These are phyloP conservation scores for Rhipidocladum racemiflorum DNA, from an alignment of 176 grass and related monocot species.

Conservation along the genomic window DNA sequence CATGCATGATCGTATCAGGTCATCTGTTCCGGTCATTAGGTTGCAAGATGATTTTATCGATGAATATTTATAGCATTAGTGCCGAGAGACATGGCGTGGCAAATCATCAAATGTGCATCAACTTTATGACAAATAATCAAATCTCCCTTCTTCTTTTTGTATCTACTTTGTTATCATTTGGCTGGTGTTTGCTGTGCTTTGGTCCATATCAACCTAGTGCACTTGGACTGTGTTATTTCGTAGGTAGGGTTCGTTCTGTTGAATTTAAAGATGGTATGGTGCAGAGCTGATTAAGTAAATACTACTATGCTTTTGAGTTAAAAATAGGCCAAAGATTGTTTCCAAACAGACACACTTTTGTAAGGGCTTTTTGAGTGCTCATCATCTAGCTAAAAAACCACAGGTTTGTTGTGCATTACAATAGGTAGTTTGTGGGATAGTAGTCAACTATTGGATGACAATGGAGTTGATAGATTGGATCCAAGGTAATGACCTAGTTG, in stretches of 20 bases:
- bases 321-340: background rate
- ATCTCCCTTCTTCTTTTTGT: background rate
- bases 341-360: background rate
- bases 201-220: background rate
- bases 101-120: no score
- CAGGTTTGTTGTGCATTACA: background rate
- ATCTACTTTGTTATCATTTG: background rate
- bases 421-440: constrained; percentile 2
- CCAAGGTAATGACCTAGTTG: background rate
- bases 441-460: background rate
- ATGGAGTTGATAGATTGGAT: background rate
- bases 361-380: background rate
- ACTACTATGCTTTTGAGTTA: background rate
- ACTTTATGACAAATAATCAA: no score
- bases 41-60: background rate
- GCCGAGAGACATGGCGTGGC: no score
- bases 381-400: background rate
- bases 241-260: background rate
- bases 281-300: background rate
- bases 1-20: constrained; percentile 17
- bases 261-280: background rate
- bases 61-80: background rate
- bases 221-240: background rate
- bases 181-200: background rate
- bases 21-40: background rate